These are phyloP conservation scores for Leccinum subtestaceum DNA, from an alignment of 768 basidiomycete genomes.

Conservation along the genomic window DNA sequence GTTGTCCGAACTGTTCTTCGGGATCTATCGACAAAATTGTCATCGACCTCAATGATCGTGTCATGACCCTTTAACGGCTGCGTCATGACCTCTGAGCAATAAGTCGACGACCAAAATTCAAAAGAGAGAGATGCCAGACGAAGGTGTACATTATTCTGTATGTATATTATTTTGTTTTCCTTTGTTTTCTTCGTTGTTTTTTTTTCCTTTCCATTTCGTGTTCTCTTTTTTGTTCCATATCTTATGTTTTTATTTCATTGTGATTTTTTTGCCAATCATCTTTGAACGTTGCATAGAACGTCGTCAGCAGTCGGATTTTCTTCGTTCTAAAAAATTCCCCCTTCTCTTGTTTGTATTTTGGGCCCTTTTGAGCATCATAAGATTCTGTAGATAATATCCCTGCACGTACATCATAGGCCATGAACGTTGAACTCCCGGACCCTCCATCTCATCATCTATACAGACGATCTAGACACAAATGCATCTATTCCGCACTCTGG, in stretches of 20 bases:
- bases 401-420: constrained; percentile 10
- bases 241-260: neutral
- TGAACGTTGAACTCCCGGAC: neutral
- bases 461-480: constrained; percentile 12
- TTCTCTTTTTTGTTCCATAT: constrained; percentile 6
- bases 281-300: constrained; percentile 2
- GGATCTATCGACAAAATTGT: constrained; percentile 41
- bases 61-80: constrained; percentile 12
- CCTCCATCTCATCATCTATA: constrained; percentile 1
- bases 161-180: constrained; percentile 26
- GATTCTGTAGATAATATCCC: constrained; percentile 17
- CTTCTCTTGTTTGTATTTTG: constrained; percentile 3
- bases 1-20: constrained; percentile 63
- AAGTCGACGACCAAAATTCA: neutral
- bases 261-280: neutral
- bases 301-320: constrained; percentile 3
- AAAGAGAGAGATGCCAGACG: neutral
- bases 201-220: neutral
- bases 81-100: constrained; percentile 3
- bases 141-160: constrained; percentile 34
- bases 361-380: constrained; percentile 8
- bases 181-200: neutral
- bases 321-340: neutral
- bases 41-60: constrained; percentile 3
- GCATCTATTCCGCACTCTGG: constrained; percentile 1